Base-by-base conservation (phyloP, 2,329 filamentous ascomycete species). In the Beauveria brongniartii region DNA sequence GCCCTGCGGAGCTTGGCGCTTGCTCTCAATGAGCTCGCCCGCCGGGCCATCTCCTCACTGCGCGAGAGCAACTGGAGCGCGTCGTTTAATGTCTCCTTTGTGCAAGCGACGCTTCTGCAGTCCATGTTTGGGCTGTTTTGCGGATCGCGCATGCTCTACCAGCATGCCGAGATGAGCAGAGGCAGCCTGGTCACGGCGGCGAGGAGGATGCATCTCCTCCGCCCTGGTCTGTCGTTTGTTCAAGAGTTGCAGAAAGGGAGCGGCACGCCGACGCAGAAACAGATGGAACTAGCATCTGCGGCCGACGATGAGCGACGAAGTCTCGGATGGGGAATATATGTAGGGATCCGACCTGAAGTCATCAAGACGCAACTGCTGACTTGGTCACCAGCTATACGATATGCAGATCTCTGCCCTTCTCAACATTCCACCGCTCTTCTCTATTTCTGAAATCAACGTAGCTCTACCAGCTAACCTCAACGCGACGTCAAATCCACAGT, bases 121-220 rank as follows among this genome's bases (percentile, higher is more conserved):
- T 55, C 58, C 30, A 24, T 61, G 16, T 61, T 61, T 47, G 58
- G 58, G 3, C 58, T 61, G 4, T 61, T 61, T 47, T 61, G 58
- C 40, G 58, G 58, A 12, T 61, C 58, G 6, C 48, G 58, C 22
- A 61, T 61, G 58, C 58, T 61, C 7, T 55, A 55, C 37, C 58
- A 61, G 20, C 58, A 61, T 54, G 58, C 58, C 9, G 58, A 61
- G 50, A 55, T 61, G 1, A 61, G 58, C 26, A 26, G 58, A 55
- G 58, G 48, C 2, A 55, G 48, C 18, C 48, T 61, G 5, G 58
- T 61, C 6, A 61, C 58, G 9, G 58, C 58, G 14, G 58, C 58
- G 8, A 28, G 58, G 48, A 54, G 58, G 41, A 61, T 61, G 58
- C 58, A 61, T 28, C 58, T 61, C 14, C 48, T 61, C 16, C 58